phyloP scores from a whole-genome alignment of 2,329 filamentous ascomycete genomes.

The Stachybotrys chartarum region DNA sequence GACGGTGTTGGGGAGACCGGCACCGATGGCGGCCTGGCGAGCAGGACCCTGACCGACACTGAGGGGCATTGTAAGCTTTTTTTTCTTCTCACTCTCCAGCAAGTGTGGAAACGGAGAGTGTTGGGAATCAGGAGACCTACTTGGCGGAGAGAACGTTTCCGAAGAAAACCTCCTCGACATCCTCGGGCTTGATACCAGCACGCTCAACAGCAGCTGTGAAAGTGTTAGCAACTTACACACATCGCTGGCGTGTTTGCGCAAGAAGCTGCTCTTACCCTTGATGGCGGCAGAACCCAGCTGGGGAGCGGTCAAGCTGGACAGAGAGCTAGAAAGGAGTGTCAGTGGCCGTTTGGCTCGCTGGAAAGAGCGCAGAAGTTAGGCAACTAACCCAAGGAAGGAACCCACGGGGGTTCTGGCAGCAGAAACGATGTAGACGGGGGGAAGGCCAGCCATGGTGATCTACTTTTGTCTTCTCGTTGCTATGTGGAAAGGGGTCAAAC shows the following conservation, averaged over 20 bases:
- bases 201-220: conserved; percentile 68
- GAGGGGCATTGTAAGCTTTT: conserved; percentile 3
- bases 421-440: conserved; percentile 93
- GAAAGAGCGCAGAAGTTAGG: not conserved
- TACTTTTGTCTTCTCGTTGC: not conserved
- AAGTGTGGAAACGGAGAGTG: not conserved
- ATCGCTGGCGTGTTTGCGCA: not conserved
- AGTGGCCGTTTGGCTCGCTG: conserved; percentile 5
- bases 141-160: conserved; percentile 97
- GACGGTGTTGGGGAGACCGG: conserved; percentile 72
- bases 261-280: conserved; percentile 56
- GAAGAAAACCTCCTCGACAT: conserved; percentile 95
- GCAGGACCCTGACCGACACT: conserved; percentile 95
- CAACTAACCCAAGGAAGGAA: conserved; percentile 77
- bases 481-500: not conserved
- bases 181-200: conserved; percentile 77
- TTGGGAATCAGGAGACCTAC: conserved; percentile 40
- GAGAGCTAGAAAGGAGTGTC: conserved; percentile 52
- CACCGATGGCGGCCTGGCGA: conserved; percentile 84
- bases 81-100: not conserved
- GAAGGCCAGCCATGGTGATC: conserved; percentile 65
- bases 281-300: conserved; percentile 89
- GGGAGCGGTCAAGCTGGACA: conserved; percentile 78
- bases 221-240: not conserved
- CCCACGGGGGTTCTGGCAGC: conserved; percentile 85